Conservation (phyloP, 1,284 basidiomycete genomes). For the Macrocybe sp. region DNA sequence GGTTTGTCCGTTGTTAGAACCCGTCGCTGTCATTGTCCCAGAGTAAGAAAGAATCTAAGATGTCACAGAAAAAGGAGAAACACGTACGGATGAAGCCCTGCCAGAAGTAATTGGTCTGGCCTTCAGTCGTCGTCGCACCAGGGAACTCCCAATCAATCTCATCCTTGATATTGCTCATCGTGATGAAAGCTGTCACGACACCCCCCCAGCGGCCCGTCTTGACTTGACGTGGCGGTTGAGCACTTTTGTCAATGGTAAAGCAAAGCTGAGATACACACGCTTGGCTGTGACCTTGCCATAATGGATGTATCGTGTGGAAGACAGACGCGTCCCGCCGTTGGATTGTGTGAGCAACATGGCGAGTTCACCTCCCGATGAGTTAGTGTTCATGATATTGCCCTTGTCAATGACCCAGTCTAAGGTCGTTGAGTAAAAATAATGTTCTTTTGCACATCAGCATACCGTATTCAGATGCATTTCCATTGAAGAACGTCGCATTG, state of each 20-base stretch:
- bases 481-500: slow-evolving; percentile 63
- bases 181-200: slow-evolving; percentile 80
- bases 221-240: slow-evolving; percentile 33
- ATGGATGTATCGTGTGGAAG: slow-evolving; percentile 76
- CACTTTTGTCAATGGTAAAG: slow-evolving; percentile 3
- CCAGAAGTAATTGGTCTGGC: slow-evolving; percentile 79
- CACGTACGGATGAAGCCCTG: slow-evolving; percentile 68
- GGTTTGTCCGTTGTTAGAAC: slow-evolving; percentile 40
- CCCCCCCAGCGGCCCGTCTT: slow-evolving; percentile 70
- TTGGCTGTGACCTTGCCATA: slow-evolving; percentile 75
- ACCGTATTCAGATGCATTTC: slow-evolving; percentile 66
- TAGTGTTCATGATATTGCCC: slow-evolving; percentile 61
- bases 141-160: slow-evolving; percentile 88
- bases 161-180: slow-evolving; percentile 81
- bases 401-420: slow-evolving; percentile 69
- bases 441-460: slow-evolving; percentile 3
- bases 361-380: slow-evolving; percentile 55
- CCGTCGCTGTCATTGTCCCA: slow-evolving; percentile 23
- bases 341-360: slow-evolving; percentile 59
- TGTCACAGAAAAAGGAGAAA: not conserved
- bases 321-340: slow-evolving; percentile 72
- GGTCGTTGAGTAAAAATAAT: not conserved
- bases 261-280: slow-evolving; percentile 36
- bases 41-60: not conserved
- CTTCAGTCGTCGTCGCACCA: slow-evolving; percentile 52